Percentiles rank a stretch among this genome's conserved stretches.
Conservation (phyloP, 2,329 filamentous ascomycete genomes). For the Aspergillus calidoustus region DNA sequence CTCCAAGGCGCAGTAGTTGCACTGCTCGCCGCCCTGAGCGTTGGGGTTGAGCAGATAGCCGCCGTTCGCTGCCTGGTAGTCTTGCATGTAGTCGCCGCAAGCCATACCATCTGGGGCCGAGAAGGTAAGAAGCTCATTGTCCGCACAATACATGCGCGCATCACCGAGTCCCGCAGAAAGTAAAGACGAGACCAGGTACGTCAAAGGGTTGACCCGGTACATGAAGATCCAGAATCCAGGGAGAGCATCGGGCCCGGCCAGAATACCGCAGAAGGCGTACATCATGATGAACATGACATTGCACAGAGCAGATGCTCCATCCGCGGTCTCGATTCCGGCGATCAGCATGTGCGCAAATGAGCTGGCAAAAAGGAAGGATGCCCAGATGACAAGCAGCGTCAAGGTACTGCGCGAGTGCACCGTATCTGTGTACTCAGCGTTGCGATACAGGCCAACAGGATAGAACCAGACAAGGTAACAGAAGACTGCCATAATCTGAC, state of each 20-base stretch:
- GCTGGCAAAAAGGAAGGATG: slow-evolving; percentile 65
- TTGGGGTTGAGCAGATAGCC: slow-evolving; percentile 60
- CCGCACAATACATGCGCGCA: slow-evolving; percentile 70
- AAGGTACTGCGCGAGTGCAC: background rate
- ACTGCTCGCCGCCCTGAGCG: slow-evolving; percentile 50
- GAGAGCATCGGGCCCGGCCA: slow-evolving; percentile 55
- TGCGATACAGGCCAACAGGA: slow-evolving; percentile 10
- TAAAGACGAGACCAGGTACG: slow-evolving; percentile 33
- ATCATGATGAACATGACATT: slow-evolving; percentile 80
- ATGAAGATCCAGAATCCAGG: slow-evolving; percentile 70
- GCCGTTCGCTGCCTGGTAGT: slow-evolving; percentile 54
- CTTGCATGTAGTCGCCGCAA: slow-evolving; percentile 63
- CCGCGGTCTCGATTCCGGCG: slow-evolving; percentile 71
- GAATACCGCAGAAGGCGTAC: slow-evolving; percentile 69
- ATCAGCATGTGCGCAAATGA: slow-evolving; percentile 83
- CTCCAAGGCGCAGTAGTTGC: slow-evolving; percentile 52
- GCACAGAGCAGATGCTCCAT: slow-evolving; percentile 75
- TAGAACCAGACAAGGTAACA: slow-evolving; percentile 76
- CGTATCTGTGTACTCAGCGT: slow-evolving; percentile 6
- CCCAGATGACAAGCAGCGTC: background rate
- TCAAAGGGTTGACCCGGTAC: slow-evolving; percentile 65
- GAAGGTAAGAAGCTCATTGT: slow-evolving; percentile 71
- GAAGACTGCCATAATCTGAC: slow-evolving; percentile 73
- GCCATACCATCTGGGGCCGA: slow-evolving; percentile 60
- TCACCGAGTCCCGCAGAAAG: slow-evolving; percentile 49